Base-by-base conservation (phyloP, 805 yeast genomes). In the Starmerella bombi region DNA sequence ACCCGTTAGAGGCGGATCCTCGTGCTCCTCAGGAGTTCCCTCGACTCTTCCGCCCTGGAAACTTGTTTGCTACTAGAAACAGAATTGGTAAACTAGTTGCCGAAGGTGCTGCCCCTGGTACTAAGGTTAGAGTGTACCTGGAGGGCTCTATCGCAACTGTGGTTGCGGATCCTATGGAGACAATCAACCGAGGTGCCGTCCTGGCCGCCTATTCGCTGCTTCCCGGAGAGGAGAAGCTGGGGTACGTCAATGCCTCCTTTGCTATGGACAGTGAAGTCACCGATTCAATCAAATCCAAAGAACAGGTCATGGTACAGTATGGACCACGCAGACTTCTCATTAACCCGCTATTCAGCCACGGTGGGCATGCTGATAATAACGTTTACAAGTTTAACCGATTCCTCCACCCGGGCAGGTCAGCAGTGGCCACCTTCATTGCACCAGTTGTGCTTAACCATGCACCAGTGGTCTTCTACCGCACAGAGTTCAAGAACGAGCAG, bases 191-290 rank as follows among this genome's bases (percentile, higher is more conserved):
- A 2, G 59, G 56, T 5, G 25, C 39, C 9, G 37, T 34, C 9
- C 5, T 49, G 10, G 67, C 75, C 1, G 56, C 84, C 3, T 88
- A 79, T 58, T 80, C 85, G 2, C 67, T 91, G 52, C 65, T 86
- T 48, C 72, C 75, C 41, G 85, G 85, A 54, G 99, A 91, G 59
- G 93, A 84, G 57, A 80, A 86, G 58, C 70, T 74, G 46, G 79
- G 93, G 0, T 80, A 81, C 29, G 77, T 82, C 44, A 84, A 88
- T 61, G 77, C 83, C 55, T 72, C 88, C 6, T 72, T 84, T 46
- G 76, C 79, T 51, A 71, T 91, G 23, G 85, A 95, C 86, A 93
- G 88, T 61, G 93, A 80, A 49, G 83, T 77, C 53, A 86, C 80
- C 36, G 72, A 74, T 39, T 93, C 97, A 25, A 70, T 91, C 42